phyloP scores from a whole-genome alignment of 768 basidiomycete genomes.

The Lentinus tigrinus region DNA sequence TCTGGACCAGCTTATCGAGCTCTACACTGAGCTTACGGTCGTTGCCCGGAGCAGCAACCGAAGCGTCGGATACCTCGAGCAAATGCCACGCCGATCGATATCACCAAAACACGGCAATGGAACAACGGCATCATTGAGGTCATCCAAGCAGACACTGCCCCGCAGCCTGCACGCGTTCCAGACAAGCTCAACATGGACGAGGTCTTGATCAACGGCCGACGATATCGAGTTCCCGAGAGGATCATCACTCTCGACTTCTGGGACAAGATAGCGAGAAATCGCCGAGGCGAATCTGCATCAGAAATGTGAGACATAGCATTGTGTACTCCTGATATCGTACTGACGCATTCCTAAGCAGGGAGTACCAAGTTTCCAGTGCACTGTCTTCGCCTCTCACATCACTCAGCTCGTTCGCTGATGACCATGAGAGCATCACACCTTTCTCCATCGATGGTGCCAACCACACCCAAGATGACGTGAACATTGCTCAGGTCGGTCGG shows the following conservation, averaged over 20 bases:
- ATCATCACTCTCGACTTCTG: conserved; percentile 95
- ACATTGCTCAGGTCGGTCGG: conserved; percentile 54
- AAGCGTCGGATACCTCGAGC: conserved; percentile 81
- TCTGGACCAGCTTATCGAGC: conserved; percentile 10
- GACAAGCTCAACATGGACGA: conserved; percentile 70
- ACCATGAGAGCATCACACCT: conserved; percentile 40
- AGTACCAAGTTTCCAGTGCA: conserved; percentile 41
- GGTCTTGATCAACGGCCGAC: conserved; percentile 81
- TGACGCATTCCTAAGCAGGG: conserved; percentile 1
- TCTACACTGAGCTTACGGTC: conserved; percentile 9
- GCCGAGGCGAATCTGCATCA: conserved; percentile 32
- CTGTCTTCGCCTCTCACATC: conserved; percentile 75
- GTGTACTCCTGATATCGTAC: background rate
- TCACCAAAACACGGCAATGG: conserved; percentile 66
- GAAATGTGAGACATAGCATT: conserved; percentile 37
- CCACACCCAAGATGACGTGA: conserved; percentile 37
- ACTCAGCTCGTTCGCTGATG: conserved; percentile 64
- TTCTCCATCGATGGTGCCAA: conserved; percentile 33
- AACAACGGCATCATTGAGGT: conserved; percentile 96
- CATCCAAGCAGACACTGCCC: conserved; percentile 60
- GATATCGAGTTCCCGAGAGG: conserved; percentile 91
- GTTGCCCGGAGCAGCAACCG: conserved; percentile 51
- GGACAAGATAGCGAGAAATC: conserved; percentile 67
- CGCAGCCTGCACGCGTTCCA: conserved; percentile 30
- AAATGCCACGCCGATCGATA: conserved; percentile 64